Base-by-base conservation (phyloP, 2,329 filamentous ascomycete genomes). In the Fonsecaea multimorphosa region DNA sequence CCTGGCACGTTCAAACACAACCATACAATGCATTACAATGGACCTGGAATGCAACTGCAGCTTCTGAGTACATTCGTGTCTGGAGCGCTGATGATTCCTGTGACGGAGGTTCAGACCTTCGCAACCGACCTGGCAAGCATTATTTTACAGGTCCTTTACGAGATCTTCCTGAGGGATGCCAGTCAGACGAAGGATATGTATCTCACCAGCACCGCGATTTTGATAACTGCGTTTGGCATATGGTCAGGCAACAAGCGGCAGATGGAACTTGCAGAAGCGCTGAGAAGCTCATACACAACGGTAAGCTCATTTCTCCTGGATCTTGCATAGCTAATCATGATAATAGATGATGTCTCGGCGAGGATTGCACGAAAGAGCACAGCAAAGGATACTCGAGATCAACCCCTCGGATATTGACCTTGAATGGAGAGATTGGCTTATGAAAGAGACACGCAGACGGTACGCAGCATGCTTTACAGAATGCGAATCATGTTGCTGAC, bases 251-350 rank as follows among this genome's bases (percentile, higher is more conserved):
- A 55, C 52, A 55, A 55, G 52, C 32, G 52, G 12, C 52, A 55
- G 52, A 55, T 55, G 52, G 52, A 55, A 55, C 52, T 55, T 22
- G 52, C 52, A 22, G 52, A 55, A 55, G 52, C 52, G 16, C 52
- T 55, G 16, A 55, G 52, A 55, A 55, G 52, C 19, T 55, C 52
- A 34, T 55, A 55, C 14, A 55, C 52, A 19, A 55, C 52, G 52
- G 52, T 34, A 55, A 34, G 5, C 22, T 55, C 5, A 19, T 55
- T 11, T 27, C 52, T 16, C 9, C 29, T 12, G 3, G 16, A 19
- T 38, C 5, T 16, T 11, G 12, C 36, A 38, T 38, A 16, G 36
- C 36, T 38, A 16, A 38, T 38, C 14, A 16, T 38, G 36, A n/a
- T 16, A 38, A 14, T 14, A 38, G 36, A 38, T 38, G 36, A 38